Base-by-base conservation (phyloP, 257 asterid species). In the Ligustrum vulgare region DNA sequence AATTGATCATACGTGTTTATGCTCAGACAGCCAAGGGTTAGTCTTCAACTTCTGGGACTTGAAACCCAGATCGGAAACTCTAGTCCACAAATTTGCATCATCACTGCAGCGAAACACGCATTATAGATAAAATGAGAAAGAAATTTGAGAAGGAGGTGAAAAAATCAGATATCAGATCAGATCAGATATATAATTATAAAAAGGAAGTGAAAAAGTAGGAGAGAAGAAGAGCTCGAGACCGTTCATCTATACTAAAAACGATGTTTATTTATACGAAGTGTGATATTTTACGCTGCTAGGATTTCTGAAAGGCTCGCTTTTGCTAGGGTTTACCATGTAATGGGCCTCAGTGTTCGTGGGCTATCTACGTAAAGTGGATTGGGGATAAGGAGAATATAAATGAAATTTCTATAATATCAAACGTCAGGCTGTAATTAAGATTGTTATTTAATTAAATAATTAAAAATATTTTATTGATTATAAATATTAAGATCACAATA, bases 21-120 rank as follows among this genome's bases (percentile, higher is more conserved):
- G 90, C 94, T 93, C 96, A 93, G 97, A 88, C 88, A 86, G 93
- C 93, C 93, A 88, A 88, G 93, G 93, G 89, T 77, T 88, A 72
- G 82, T 88, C 93, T 77, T 88, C 93, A 86, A 84, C 7, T 84
- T 58, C 81, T 60, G 66, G 66, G 34, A 15, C 60, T 51, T 51
- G 60, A 60, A 7, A 20, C 66, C 66, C 69, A 83, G 88, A 88
- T 88, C 93, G 81, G 90, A 88, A 88, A 88, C 92, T 86, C 90
- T 88, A 88, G 92, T 88, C 87, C 89, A 88, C 83, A 80, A 78
- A 84, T 3, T 85, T 72, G 79, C 36, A 67, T 85, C 92, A 82
- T 88, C 90, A 86, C 76, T 1, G 83, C 92, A 23, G n/a, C 32
- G 13, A 23, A 60, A 86, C 86, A 74, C 45, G 68, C 36, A 22